These are phyloP conservation scores for Paramecium primaurelia DNA, from an alignment of 73 alveolate species.

Conservation along the genomic window DNA sequence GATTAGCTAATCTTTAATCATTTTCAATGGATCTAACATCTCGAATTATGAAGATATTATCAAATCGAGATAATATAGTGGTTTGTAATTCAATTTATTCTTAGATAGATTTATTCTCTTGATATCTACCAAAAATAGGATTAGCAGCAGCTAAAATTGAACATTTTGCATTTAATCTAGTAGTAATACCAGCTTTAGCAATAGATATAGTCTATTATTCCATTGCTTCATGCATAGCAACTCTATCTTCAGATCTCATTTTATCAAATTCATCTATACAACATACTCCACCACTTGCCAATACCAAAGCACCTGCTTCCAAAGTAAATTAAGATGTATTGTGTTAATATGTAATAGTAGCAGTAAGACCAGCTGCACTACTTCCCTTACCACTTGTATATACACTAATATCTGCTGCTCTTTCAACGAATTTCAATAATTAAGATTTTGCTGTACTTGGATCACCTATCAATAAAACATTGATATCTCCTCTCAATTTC, in stretches of 20 bases:
- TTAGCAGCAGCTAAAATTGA: constrained; percentile 99
- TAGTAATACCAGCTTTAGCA: constrained; percentile 99
- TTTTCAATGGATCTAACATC: constrained; percentile 96
- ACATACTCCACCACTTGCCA: constrained; percentile 99
- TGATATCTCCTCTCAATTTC: constrained; percentile 99
- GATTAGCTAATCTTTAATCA: constrained; percentile 95
- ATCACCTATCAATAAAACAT: constrained; percentile 98
- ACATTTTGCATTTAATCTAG: constrained; percentile 94
- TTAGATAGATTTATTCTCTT: constrained; percentile 94
- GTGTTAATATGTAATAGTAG: constrained; percentile 89
- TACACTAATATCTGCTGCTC: constrained; percentile 97
- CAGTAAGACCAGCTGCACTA: constrained; percentile 99
- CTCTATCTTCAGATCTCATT: constrained; percentile 99
- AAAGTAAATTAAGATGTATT: constrained; percentile 90
- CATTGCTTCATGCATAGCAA: constrained; percentile 99
- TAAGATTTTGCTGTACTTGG: constrained; percentile 99
- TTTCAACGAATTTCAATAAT: constrained; percentile 94
- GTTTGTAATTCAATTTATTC: constrained; percentile 98
- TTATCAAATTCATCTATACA: constrained; percentile 99
- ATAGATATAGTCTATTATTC: constrained; percentile 99
- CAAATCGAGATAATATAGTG: constrained; percentile 99
- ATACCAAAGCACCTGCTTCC: constrained; percentile 99
- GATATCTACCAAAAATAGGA: constrained; percentile 99
- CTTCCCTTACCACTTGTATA: constrained; percentile 99
- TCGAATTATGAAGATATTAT: constrained; percentile 97